These are phyloP conservation scores for Geranium incanum DNA, from an alignment of 441 rosid species.

Conservation along the genomic window DNA sequence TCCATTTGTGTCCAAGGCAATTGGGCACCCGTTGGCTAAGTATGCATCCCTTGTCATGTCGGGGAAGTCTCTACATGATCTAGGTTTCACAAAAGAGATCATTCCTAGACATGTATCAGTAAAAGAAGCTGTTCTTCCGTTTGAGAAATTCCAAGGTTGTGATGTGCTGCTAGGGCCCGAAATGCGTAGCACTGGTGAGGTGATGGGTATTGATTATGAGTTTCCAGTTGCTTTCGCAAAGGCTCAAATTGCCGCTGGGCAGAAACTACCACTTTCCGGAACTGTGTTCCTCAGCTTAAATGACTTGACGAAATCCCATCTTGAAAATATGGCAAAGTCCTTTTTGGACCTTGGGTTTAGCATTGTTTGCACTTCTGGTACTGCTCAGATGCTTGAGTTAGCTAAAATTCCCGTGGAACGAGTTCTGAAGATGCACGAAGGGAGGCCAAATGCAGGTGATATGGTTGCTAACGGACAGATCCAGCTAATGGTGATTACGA, in stretches of 20 bases:
- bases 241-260: conserved; percentile 93
- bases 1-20: conserved; percentile 96
- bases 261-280: conserved; percentile 74
- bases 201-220: conserved; percentile 74
- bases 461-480: conserved; percentile 85
- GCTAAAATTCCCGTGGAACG: conserved; percentile 64
- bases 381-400: conserved; percentile 72
- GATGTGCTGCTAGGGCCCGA: conserved; percentile 93
- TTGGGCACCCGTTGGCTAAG: conserved; percentile 90
- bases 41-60: conserved; percentile 96
- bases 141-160: conserved; percentile 86
- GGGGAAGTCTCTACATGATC: conserved; percentile 64
- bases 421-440: conserved; percentile 91
- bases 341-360: conserved; percentile 69
- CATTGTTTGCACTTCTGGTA: conserved; percentile 80
- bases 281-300: conserved; percentile 89
- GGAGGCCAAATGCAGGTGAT: conserved; percentile 91
- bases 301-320: conserved; percentile 75
- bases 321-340: conserved; percentile 62
- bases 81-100: conserved; percentile 68
- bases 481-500: conserved; percentile 84
- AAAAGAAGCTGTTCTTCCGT: conserved; percentile 95
- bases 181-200: conserved; percentile 97
- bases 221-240: conserved; percentile 74
- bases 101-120: conserved; percentile 77